Conservation (phyloP, 2,329 filamentous ascomycete genomes). For the Penicillium glabrum region DNA sequence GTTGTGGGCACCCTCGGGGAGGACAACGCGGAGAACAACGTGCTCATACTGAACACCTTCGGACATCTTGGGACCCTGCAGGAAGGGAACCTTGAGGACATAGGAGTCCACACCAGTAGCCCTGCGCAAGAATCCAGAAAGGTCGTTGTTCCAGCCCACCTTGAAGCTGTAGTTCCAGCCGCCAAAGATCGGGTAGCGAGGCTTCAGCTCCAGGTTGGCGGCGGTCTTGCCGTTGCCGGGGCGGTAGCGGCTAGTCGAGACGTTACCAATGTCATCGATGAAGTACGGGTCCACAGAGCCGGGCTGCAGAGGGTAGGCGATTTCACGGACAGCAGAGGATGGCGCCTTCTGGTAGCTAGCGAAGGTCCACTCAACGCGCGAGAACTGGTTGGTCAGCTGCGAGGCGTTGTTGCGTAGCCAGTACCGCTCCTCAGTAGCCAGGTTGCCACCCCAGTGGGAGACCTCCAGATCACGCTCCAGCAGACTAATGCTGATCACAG, state of each 20-base stretch:
- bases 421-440: conserved; percentile 93
- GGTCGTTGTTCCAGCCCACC: conserved; percentile 90
- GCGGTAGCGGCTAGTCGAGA: conserved; percentile 88
- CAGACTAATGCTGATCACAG: conserved; percentile 73
- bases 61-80: conserved; percentile 82
- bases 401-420: conserved; percentile 85
- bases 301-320: conserved; percentile 74
- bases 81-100: conserved; percentile 84
- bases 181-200: conserved; percentile 93
- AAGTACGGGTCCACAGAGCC: conserved; percentile 90
- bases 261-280: conserved; percentile 93
- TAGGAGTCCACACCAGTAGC: conserved; percentile 65
- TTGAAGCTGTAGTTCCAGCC: conserved; percentile 98
- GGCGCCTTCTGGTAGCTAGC: conserved; percentile 73
- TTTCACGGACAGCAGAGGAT: conserved; percentile 74
- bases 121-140: conserved; percentile 72
- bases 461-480: conserved; percentile 92
- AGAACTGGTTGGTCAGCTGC: conserved; percentile 70
- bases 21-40: conserved; percentile 75
- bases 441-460: conserved; percentile 96
- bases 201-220: conserved; percentile 81
- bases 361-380: conserved; percentile 73
- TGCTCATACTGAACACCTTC: conserved; percentile 87
- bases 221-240: conserved; percentile 43
- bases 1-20: conserved; percentile 83